Conservation (phyloP, 805 yeast genomes). For the Nakazawaea anatomiae region DNA sequence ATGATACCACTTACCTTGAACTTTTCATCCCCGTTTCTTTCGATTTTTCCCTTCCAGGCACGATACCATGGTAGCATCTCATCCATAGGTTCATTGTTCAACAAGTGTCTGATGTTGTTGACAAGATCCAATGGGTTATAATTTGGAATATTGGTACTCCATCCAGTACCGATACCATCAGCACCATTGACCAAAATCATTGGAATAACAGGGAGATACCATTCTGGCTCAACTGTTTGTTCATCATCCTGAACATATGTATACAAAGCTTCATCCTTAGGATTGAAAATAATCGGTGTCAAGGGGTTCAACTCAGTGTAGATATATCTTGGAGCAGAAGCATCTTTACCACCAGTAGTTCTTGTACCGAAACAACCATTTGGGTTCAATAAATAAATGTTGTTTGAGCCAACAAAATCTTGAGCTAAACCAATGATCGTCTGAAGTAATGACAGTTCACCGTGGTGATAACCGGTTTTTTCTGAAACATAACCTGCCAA, state of each 20-base stretch:
- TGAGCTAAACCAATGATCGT: conserved; percentile 94
- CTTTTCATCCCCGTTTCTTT: conserved; percentile 55
- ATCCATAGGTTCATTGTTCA: conserved; percentile 63
- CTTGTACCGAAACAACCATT: conserved; percentile 96
- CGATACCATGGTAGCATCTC: conserved; percentile 91
- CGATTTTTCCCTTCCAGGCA: conserved; percentile 89
- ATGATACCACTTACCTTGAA: conserved; percentile 76
- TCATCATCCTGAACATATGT: conserved; percentile 89
- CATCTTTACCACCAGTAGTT: conserved; percentile 96
- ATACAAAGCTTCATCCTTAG: conserved; percentile 72
- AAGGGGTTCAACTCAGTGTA: conserved; percentile 76
- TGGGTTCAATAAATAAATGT: conserved; percentile 77
- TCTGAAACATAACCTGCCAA: conserved; percentile 86
- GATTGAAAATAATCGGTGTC: conserved; percentile 71
- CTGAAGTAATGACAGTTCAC: conserved; percentile 81
- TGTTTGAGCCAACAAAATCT: conserved; percentile 89
- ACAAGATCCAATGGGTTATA: conserved; percentile 85
- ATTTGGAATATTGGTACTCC: conserved; percentile 92
- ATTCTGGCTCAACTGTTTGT: conserved; percentile 88
- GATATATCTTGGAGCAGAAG: conserved; percentile 96
- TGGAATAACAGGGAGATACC: conserved; percentile 92
- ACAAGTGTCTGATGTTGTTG: conserved; percentile 60
- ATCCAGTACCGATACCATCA: conserved; percentile 98
- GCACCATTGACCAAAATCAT: conserved; percentile 93
- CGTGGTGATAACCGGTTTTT: conserved; percentile 92